Evolutionary conservation across 2,329 filamentous ascomycete species (phyloP).

Genomic region (Rosellinia necatrix): DNA sequence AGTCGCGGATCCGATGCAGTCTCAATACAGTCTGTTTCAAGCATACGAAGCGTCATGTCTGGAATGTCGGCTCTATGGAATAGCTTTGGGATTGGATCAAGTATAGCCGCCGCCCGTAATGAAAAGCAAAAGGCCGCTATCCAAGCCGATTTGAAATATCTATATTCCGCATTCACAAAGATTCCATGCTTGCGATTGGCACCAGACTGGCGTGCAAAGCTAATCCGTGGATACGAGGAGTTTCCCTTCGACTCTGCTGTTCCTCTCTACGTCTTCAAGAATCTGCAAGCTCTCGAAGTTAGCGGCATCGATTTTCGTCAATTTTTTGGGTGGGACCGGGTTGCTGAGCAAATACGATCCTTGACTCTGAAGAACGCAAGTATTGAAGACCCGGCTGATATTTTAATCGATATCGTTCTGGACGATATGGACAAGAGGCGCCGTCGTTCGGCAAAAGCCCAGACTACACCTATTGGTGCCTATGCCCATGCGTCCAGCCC

Average conservation of each 20-base stretch:
- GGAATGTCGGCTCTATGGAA: conserved; percentile 94
- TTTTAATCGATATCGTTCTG: conserved; percentile 89
- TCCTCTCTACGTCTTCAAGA: conserved; percentile 96
- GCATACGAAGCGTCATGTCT: conserved; percentile 96
- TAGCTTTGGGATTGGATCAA: conserved; percentile 79
- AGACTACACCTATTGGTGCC: conserved; percentile 76
- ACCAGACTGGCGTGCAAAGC: conserved; percentile 87
- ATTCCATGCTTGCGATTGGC: conserved; percentile 89
- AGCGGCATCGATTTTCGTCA: conserved; percentile 95
- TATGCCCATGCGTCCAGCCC: conserved; percentile 65
- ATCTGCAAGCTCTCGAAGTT: conserved; percentile 89
- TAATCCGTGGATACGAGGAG: conserved; percentile 94
- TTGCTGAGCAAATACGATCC: conserved; percentile 89
- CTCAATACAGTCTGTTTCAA: conserved; percentile 94
- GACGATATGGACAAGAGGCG: conserved; percentile 95
- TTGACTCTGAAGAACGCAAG: conserved; percentile 85
- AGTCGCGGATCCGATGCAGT: conserved; percentile 81
- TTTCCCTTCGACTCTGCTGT: conserved; percentile 98
- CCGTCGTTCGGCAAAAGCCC: conserved; percentile 83
- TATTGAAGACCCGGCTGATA: conserved; percentile 86
- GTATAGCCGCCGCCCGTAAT: conserved; percentile 78
- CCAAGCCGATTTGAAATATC: conserved; percentile 87
- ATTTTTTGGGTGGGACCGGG: conserved; percentile 94
- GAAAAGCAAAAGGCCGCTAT: conserved; percentile 88
- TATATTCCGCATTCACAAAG: conserved; percentile 98